Evolutionary conservation across 495 filamentous ascomycete genomes (phyloP), one percentile per base, ranked within the genome.

Genomic region (Aspergillus bertholletiae): DNA sequence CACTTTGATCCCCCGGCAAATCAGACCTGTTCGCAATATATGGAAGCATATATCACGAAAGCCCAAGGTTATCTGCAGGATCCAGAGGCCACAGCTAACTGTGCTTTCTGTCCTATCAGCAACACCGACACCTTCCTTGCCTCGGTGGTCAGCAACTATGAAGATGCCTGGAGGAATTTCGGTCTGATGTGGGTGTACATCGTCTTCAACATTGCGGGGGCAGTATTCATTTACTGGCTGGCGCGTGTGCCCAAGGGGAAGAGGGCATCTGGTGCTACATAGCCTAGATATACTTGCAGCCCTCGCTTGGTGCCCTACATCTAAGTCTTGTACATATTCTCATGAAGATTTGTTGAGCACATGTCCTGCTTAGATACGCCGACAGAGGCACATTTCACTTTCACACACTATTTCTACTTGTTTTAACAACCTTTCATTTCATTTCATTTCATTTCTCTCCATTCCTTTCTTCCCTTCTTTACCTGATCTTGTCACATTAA

Each of bases 141-240:
- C 1, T 12, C 46, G 0, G 62, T 67, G 0, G 57, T 60, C 13
- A 77, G 80, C 47, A 51, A 57, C 8, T 89, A 53, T 13, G 21
- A 26, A 0, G 49, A 68, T 5, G 56, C 65, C 15, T 71, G 68
- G 68, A 51, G 68, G 12, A 53, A 62, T 2, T 85, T 86, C 59
- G 84, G 84, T 0, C 63, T 82, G 49, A 55, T 80, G 51, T 78
- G 73, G 69, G 80, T 71, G 4, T 90, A 81, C 61, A 77, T 88
- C 56, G 61, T 76, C 30, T 84, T 89, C 71, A 90, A 92, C 67
- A 71, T 88, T 60, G 57, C 64, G 17, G 82, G 60, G 20, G 87
- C 86, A 0, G 66, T 89, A 20, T 67, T 72, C 34, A 64, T 92
- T 26, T 92, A 91, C 74, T 90, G 82, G 82, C 65, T 86, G 39